Conservation (phyloP, 352 stramenopile species). For the Phytophthora syringae region DNA sequence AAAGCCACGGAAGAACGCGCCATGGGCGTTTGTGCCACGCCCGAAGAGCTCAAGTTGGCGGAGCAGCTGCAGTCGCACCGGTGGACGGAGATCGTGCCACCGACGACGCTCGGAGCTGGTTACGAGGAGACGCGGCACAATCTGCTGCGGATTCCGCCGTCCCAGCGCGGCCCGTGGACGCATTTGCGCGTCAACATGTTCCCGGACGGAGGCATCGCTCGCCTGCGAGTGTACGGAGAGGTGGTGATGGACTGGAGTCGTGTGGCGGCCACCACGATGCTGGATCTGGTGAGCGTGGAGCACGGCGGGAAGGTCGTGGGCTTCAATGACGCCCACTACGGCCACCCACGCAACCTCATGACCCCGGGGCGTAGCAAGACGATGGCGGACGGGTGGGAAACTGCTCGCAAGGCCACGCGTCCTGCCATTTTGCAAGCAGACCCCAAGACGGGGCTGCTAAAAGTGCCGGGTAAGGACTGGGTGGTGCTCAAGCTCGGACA, state of each 20-base stretch:
- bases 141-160: constrained; percentile 60
- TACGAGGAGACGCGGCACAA: constrained; percentile 91
- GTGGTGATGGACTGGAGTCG: constrained; percentile 72
- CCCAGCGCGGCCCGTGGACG: constrained; percentile 66
- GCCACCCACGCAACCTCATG: constrained; percentile 93
- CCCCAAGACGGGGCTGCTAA: constrained; percentile 49
- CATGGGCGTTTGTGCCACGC: constrained; percentile 60
- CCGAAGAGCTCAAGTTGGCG: constrained; percentile 45
- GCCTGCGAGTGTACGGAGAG: constrained; percentile 84
- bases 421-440: constrained; percentile 73
- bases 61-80: constrained; percentile 59
- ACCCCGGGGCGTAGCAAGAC: constrained; percentile 83
- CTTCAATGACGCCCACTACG: constrained; percentile 96
- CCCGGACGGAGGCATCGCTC: constrained; percentile 93
- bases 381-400: constrained; percentile 96
- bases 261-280: constrained; percentile 51
- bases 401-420: constrained; percentile 89
- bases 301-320: constrained; percentile 87
- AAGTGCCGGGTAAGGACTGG: constrained; percentile 92
- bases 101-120: constrained; percentile 61
- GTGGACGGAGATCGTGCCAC: constrained; percentile 73
- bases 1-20: constrained; percentile 48
- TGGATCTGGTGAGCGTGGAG: constrained; percentile 88
- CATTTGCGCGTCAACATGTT: constrained; percentile 94
- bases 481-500: constrained; percentile 91